Conservation (phyloP, 768 basidiomycete species). For the Pleurotus djamor region DNA sequence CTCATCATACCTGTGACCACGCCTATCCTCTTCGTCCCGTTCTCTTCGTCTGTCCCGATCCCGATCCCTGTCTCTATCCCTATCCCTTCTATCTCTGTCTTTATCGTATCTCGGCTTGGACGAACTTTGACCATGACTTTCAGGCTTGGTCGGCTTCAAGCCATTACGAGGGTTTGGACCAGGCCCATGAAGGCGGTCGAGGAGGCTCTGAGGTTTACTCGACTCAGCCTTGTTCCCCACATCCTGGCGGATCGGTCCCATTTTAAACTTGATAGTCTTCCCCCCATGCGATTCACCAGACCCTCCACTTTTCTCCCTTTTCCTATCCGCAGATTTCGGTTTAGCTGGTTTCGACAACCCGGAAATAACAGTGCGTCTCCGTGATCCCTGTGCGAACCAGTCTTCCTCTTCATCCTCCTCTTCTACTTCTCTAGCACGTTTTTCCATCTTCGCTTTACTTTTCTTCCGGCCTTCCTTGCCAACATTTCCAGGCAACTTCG, state of each 20-base stretch:
- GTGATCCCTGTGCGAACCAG: constrained; percentile 54
- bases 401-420: constrained; percentile 57
- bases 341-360: not conserved
- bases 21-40: constrained; percentile 6
- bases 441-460: constrained; percentile 53
- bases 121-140: constrained; percentile 4
- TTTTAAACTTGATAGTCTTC: not conserved
- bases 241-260: constrained; percentile 24
- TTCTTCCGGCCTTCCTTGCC: constrained; percentile 65
- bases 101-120: not conserved
- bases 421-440: constrained; percentile 37
- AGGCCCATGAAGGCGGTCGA: constrained; percentile 27
- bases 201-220: constrained; percentile 25
- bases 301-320: constrained; percentile 9
- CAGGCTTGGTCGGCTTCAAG: not conserved
- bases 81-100: constrained; percentile 4
- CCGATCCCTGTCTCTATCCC: constrained; percentile 13
- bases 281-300: constrained; percentile 3
- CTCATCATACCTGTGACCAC: not conserved
- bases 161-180: not conserved
- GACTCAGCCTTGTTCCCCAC: constrained; percentile 32
- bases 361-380: constrained; percentile 20
- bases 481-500: constrained; percentile 46
- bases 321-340: constrained; percentile 1
- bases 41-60: constrained; percentile 14